These are phyloP conservation scores for Phytophthora sp. DNA, from an alignment of 352 stramenopile species.

Conservation along the genomic window DNA sequence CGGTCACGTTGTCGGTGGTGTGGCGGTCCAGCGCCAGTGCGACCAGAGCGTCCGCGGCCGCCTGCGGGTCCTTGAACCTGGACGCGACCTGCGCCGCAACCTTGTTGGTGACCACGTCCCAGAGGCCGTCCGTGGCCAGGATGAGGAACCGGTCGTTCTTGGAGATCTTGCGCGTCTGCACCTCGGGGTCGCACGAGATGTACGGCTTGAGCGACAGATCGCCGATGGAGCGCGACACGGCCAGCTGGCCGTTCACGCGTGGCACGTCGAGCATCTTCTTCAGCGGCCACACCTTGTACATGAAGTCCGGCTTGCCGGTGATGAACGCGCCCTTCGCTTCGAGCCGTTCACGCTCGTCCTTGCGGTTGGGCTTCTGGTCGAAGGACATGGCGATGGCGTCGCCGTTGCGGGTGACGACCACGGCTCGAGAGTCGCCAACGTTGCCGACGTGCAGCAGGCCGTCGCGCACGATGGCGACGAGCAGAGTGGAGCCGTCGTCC, in stretches of 20 bases:
- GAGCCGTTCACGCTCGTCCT: constrained; percentile 73
- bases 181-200: constrained; percentile 82
- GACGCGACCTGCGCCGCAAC: constrained; percentile 61
- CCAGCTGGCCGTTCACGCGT: constrained; percentile 79
- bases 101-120: constrained; percentile 82
- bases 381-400: constrained; percentile 63
- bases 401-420: constrained; percentile 66
- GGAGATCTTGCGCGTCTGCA: constrained; percentile 64
- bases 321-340: constrained; percentile 73
- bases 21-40: constrained; percentile 56
- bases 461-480: constrained; percentile 79
- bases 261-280: constrained; percentile 82
- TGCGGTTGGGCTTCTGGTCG: constrained; percentile 86
- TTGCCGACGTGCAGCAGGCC: constrained; percentile 79
- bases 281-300: constrained; percentile 78
- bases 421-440: constrained; percentile 81
- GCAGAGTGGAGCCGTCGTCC: constrained; percentile 81
- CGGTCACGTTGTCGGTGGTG: constrained; percentile 83
- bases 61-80: constrained; percentile 57
- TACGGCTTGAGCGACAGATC: constrained; percentile 78
- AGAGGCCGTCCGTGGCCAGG: constrained; percentile 82
- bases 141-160: constrained; percentile 78
- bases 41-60: constrained; percentile 64
- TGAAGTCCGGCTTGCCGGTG: constrained; percentile 66
- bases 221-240: constrained; percentile 85